Percentiles rank a stretch among this genome's conserved stretches.
These are phyloP conservation scores for Spongospora subterranea DNA, from an alignment of 208 protist genomes.

Conservation along the genomic window DNA sequence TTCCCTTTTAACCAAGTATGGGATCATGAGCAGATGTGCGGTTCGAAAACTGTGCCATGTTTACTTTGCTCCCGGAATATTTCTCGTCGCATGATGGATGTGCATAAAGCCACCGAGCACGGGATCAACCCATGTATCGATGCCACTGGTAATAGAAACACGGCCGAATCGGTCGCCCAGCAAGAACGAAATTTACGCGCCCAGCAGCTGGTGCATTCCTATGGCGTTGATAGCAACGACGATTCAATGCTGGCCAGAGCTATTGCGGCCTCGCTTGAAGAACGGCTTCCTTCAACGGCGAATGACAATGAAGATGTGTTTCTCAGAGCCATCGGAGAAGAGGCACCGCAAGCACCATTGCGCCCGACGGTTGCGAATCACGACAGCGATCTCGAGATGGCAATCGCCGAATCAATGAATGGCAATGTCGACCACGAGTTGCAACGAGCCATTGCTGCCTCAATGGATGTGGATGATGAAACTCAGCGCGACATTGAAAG, in stretches of 20 bases:
- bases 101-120: conserved; percentile 42
- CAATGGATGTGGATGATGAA: background rate
- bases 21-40: conserved; percentile 24
- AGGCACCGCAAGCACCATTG: too few relatives aligned
- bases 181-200: background rate
- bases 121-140: conserved; percentile 46
- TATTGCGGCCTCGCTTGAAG: background rate
- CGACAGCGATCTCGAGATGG: background rate
- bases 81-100: background rate
- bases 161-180: background rate
- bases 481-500: background rate
- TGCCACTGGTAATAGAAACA: background rate
- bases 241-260: background rate
- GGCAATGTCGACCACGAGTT: background rate
- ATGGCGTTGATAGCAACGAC: background rate
- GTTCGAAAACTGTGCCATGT: conserved; percentile 23
- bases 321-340: too few relatives aligned
- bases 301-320: background rate
- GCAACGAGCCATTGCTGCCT: background rate
- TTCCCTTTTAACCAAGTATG: conserved; percentile 28
- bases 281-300: background rate
- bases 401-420: background rate
- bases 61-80: background rate
- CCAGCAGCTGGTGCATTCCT: background rate
- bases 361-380: too few relatives aligned